Percentiles rank a stretch among this genome's conserved stretches.
Conservation (phyloP, 805 yeast genomes). For the Candida khao-thaluensis region DNA sequence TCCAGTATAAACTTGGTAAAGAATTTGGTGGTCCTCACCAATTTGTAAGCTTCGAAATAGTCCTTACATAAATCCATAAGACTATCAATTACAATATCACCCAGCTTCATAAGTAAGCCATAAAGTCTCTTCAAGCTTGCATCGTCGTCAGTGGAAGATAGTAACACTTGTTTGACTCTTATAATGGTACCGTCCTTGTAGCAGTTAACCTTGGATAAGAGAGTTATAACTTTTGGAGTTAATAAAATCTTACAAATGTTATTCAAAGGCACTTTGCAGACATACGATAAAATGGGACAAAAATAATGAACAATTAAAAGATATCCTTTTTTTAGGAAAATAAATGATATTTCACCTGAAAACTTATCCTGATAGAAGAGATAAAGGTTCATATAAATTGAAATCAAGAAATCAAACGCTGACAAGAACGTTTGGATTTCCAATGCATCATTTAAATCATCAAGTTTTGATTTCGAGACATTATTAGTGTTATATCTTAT, state of each 20-base stretch:
- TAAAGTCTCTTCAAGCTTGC: neutral
- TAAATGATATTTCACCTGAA: neutral
- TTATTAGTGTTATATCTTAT: neutral
- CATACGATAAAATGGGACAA: neutral
- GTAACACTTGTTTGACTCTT: neutral
- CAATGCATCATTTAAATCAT: neutral
- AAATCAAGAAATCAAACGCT: conserved; percentile 5
- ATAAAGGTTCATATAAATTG: conserved; percentile 1
- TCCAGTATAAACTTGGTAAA: conserved; percentile 4
- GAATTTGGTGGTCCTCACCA: conserved; percentile 5
- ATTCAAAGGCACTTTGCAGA: neutral
- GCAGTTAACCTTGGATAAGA: neutral
- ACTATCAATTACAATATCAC: conserved; percentile 1
- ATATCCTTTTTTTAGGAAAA: conserved; percentile 3
- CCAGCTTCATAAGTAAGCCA: neutral
- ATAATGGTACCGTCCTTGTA: conserved; percentile 5
- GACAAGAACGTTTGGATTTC: neutral
- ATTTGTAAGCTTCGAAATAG: conserved; percentile 5
- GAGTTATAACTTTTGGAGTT: neutral
- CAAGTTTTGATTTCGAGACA: neutral
- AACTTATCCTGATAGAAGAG: neutral
- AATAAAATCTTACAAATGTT: neutral
- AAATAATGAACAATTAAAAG: neutral
- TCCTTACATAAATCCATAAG: neutral
- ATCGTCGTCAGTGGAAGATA: neutral